These are phyloP conservation scores for Aaosphaeria pasadenensis DNA, from an alignment of 2,329 filamentous ascomycete genomes.

Conservation along the genomic window DNA sequence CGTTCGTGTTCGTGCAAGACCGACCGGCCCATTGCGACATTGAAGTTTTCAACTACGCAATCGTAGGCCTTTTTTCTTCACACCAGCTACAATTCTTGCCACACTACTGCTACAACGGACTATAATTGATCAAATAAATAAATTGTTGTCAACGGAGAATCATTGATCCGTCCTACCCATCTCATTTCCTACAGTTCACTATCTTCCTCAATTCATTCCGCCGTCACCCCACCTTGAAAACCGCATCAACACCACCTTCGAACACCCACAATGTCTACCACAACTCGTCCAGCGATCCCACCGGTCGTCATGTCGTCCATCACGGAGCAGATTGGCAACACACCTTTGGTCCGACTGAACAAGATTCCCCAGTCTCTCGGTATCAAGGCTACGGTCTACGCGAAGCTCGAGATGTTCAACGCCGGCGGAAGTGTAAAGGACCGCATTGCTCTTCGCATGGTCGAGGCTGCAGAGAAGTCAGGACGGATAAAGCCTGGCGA, in stretches of 20 bases:
- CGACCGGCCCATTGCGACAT: too few relatives aligned
- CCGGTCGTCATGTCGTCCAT: constrained; percentile 63
- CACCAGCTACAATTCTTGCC: too few relatives aligned
- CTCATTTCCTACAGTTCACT: too few relatives aligned
- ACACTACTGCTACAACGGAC: too few relatives aligned
- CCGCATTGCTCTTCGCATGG: constrained; percentile 93
- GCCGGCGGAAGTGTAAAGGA: constrained; percentile 93
- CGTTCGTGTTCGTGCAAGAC: too few relatives aligned
- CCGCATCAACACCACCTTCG: neutral
- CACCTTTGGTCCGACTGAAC: constrained; percentile 91
- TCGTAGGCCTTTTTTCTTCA: too few relatives aligned
- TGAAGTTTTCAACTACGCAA: too few relatives aligned
- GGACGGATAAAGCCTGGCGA: constrained; percentile 96
- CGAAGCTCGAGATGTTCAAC: constrained; percentile 91
- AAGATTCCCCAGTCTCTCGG: constrained; percentile 88
- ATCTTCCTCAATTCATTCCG: neutral
- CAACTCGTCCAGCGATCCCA: constrained; percentile 50
- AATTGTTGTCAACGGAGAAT: too few relatives aligned
- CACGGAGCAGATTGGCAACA: constrained; percentile 89
- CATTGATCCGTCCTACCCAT: too few relatives aligned
- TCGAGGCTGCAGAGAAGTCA: constrained; percentile 87
- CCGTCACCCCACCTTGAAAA: neutral
- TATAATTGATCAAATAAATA: too few relatives aligned
- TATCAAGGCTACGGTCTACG: constrained; percentile 84
- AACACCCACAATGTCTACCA: constrained; percentile 43